Evolutionary conservation across 2,329 filamentous ascomycete genomes (phyloP).

Genomic region (Juglanconis oblonga): DNA sequence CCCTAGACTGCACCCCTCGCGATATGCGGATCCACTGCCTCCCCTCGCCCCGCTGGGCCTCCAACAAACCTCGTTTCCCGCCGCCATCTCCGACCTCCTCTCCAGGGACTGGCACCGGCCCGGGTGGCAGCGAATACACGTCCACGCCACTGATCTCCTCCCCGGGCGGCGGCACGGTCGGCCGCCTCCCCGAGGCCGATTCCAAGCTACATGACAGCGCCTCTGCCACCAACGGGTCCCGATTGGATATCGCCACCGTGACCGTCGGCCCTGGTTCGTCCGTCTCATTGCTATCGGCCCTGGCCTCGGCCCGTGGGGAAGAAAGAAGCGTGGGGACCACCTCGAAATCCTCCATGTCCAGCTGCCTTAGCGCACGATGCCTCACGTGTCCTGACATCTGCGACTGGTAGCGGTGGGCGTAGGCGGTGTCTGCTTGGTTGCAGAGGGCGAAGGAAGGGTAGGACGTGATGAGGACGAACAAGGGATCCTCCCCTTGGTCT

Average conservation of each 20-base stretch:
- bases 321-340: conserved; percentile 9
- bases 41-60: conserved; percentile 9
- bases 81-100: background rate
- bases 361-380: conserved; percentile 9
- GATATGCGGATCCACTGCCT: conserved; percentile 15
- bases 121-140: conserved; percentile 1
- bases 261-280: background rate
- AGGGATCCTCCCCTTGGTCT: background rate
- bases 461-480: conserved; percentile 15
- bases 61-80: background rate
- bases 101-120: background rate
- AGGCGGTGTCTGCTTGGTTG: conserved; percentile 15
- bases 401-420: conserved; percentile 8
- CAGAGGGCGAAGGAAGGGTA: conserved; percentile 18
- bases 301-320: background rate
- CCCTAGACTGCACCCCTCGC: background rate
- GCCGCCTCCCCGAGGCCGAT: background rate
- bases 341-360: conserved; percentile 16
- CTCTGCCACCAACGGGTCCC: conserved; percentile 11
- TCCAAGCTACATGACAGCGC: conserved; percentile 3
- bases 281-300: background rate
- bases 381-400: conserved; percentile 4
- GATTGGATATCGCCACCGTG: conserved; percentile 8
- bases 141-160: conserved; percentile 16
- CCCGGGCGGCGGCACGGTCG: conserved; percentile 6